Percentiles rank a stretch among this genome's conserved stretches.
These are phyloP conservation scores for Lomentospora prolificans DNA, from an alignment of 2,329 filamentous ascomycete species.

Conservation along the genomic window DNA sequence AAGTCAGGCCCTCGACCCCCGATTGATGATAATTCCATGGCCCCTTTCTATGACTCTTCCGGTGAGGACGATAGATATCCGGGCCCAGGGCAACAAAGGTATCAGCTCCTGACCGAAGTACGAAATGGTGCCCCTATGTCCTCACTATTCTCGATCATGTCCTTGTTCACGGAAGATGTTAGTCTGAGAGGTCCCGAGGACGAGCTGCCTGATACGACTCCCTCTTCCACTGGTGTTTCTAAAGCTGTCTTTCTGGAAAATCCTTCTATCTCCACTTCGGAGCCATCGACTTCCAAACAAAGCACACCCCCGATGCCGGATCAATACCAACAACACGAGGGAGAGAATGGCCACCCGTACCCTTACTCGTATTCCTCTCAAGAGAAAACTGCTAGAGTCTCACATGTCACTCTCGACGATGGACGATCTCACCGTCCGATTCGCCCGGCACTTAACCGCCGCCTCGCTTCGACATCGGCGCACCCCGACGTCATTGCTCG, in stretches of 20 bases:
- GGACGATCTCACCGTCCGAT: neutral
- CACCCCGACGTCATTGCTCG: conserved; percentile 97
- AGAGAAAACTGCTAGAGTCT: conserved; percentile 38
- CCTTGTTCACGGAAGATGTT: conserved; percentile 91
- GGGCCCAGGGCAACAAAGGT: conserved; percentile 64
- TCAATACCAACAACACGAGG: neutral
- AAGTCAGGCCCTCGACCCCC: conserved; percentile 58
- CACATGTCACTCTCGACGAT: conserved; percentile 62
- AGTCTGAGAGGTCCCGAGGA: conserved; percentile 62
- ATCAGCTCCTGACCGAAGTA: conserved; percentile 92
- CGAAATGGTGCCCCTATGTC: conserved; percentile 98
- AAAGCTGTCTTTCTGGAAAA: neutral
- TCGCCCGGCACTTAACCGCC: conserved; percentile 22
- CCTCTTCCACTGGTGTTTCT: neutral
- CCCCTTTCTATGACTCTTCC: conserved; percentile 26
- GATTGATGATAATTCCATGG: conserved; percentile 11
- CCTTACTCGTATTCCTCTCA: neutral
- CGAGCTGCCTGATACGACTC: conserved; percentile 25
- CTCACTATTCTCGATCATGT: conserved; percentile 93
- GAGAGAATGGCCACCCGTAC: neutral
- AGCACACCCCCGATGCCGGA: neutral
- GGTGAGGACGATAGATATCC: conserved; percentile 58
- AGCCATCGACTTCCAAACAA: conserved; percentile 11
- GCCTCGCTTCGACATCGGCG: conserved; percentile 57
- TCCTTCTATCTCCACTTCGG: neutral